These are phyloP conservation scores for Prillingera fragicola DNA, from an alignment of 1,284 basidiomycete species.

Conservation along the genomic window DNA sequence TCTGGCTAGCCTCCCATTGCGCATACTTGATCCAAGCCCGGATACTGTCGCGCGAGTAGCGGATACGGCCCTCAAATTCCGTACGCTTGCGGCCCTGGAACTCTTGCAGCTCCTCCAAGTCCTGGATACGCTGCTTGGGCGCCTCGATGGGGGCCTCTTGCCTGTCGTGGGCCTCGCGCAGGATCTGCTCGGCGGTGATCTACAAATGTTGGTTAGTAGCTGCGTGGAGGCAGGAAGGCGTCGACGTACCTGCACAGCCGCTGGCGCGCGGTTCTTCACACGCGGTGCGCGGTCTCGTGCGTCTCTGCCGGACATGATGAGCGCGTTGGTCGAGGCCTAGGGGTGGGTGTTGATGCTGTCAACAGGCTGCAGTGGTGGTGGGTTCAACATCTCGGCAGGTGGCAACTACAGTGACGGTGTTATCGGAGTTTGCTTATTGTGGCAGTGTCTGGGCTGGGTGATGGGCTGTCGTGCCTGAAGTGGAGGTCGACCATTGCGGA, in stretches of 20 bases:
- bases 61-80: slow-evolving; percentile 93
- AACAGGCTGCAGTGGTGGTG: too few relatives aligned
- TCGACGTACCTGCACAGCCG: slow-evolving; percentile 69
- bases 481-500: too few relatives aligned
- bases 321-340: not conserved
- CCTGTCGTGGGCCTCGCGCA: slow-evolving; percentile 96
- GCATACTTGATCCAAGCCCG: slow-evolving; percentile 59
- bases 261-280: slow-evolving; percentile 90
- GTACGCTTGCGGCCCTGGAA: slow-evolving; percentile 90
- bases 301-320: slow-evolving; percentile 39
- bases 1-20: slow-evolving; percentile 83
- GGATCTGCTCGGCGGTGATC: slow-evolving; percentile 96
- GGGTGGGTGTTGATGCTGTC: not conserved
- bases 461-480: too few relatives aligned
- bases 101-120: slow-evolving; percentile 94
- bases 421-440: too few relatives aligned
- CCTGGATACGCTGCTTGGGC: slow-evolving; percentile 91
- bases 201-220: slow-evolving; percentile 40
- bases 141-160: slow-evolving; percentile 87
- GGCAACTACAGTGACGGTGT: too few relatives aligned
- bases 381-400: too few relatives aligned
- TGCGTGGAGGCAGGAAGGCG: too few relatives aligned
- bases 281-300: slow-evolving; percentile 52
- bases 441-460: too few relatives aligned
- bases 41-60: slow-evolving; percentile 63